phyloP scores from a whole-genome alignment of 2,329 filamentous ascomycete species.

The Coniella vitis region DNA sequence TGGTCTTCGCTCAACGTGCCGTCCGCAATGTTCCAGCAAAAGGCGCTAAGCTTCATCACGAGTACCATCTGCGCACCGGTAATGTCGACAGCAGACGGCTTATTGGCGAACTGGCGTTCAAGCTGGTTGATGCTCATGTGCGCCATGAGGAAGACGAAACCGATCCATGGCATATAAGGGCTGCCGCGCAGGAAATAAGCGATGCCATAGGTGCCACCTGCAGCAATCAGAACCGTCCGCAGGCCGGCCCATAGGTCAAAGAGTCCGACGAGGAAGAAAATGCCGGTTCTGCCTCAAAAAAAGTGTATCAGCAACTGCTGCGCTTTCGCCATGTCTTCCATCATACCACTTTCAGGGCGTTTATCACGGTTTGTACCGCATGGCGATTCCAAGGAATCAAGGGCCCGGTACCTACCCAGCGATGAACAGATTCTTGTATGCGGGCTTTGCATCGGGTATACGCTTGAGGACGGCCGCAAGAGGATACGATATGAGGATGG shows the following conservation, averaged over 20 bases:
- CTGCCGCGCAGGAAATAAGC: constrained; percentile 71
- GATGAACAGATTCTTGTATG: constrained; percentile 82
- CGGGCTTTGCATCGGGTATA: constrained; percentile 76
- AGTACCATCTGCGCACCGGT: constrained; percentile 97
- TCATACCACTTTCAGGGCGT: neutral
- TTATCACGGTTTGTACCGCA: neutral
- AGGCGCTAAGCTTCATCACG: constrained; percentile 94
- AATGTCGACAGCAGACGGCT: constrained; percentile 69
- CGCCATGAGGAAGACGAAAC: constrained; percentile 88
- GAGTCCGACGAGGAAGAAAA: constrained; percentile 90
- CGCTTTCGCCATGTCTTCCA: no score
- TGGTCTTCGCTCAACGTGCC: constrained; percentile 71
- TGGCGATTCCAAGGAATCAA: neutral
- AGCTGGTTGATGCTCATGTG: constrained; percentile 93
- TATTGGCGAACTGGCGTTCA: constrained; percentile 63
- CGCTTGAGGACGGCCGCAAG: constrained; percentile 83
- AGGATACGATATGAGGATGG: constrained; percentile 88
- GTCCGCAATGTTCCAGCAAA: constrained; percentile 97
- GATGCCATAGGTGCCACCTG: constrained; percentile 74
- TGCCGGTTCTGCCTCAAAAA: constrained; percentile 52
- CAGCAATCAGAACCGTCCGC: constrained; percentile 70
- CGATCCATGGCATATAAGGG: constrained; percentile 96
- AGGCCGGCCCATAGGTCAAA: constrained; percentile 89
- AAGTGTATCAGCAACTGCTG: neutral
- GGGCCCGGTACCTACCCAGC: constrained; percentile 52